A percentile compares a stretch with the other conserved stretches of the same genome.
These are phyloP conservation scores for Metschnikowia picachoensis DNA, from an alignment of 805 yeast species.

Conservation along the genomic window DNA sequence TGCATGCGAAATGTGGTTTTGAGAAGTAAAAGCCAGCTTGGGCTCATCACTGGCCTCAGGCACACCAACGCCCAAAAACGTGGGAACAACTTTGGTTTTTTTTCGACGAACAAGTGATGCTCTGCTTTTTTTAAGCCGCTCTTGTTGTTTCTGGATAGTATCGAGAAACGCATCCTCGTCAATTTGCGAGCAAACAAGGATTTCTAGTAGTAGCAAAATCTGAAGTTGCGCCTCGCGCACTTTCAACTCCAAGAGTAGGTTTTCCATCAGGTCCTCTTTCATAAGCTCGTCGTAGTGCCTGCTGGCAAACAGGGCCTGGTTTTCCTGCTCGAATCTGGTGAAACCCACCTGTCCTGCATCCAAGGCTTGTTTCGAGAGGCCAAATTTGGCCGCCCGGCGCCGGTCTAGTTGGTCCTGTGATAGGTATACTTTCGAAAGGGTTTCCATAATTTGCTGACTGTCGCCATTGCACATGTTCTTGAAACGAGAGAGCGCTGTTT, in stretches of 20 bases:
- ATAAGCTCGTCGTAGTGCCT: constrained; percentile 3
- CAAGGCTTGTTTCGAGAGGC: constrained; percentile 16
- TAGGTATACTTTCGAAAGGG: constrained; percentile 29
- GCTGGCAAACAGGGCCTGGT: constrained; percentile 20
- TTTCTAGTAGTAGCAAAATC: constrained; percentile 44
- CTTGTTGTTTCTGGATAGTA: constrained; percentile 22
- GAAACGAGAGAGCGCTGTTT: constrained; percentile 48
- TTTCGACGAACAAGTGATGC: constrained; percentile 22
- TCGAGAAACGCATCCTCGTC: constrained; percentile 35
- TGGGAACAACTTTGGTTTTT: constrained; percentile 32
- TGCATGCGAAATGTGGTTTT: constrained; percentile 21
- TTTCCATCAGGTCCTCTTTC: constrained; percentile 21
- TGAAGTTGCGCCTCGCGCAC: constrained; percentile 57
- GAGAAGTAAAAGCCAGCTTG: background rate
- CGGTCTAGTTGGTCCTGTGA: constrained; percentile 38
- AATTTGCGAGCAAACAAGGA: constrained; percentile 31
- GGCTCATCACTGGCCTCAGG: constrained; percentile 6
- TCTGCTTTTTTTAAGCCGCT: constrained; percentile 19
- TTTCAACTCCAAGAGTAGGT: constrained; percentile 40
- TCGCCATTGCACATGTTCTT: constrained; percentile 37
- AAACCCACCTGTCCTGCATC: constrained; percentile 13
- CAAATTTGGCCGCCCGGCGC: constrained; percentile 36
- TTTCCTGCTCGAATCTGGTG: constrained; percentile 20
- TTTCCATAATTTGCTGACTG: constrained; percentile 15
- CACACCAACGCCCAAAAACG: constrained; percentile 41